phyloP scores from a whole-genome alignment of 208 protist genomes.

The Crithidia sp. region DNA sequence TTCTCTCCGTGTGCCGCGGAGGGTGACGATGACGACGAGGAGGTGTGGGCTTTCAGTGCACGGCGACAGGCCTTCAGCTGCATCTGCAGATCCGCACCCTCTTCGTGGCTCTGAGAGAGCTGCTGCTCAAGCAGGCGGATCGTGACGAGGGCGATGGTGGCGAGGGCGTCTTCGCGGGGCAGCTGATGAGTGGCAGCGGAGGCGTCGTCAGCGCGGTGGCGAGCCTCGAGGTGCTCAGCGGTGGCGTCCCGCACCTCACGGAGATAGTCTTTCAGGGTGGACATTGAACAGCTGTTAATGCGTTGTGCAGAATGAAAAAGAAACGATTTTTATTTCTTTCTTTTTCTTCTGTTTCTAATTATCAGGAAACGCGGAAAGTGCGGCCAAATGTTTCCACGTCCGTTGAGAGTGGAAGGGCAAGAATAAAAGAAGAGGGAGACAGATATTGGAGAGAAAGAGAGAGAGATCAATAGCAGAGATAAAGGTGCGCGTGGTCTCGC shows the following conservation, averaged over 20 bases:
- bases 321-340: neutral
- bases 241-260: slow-evolving; percentile 23
- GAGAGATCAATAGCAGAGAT: too few species aligned
- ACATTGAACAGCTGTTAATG: slow-evolving; percentile 9
- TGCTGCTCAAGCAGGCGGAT: slow-evolving; percentile 51
- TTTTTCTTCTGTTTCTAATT: too few species aligned
- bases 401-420: neutral
- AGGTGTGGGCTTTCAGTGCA: slow-evolving; percentile 36
- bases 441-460: neutral
- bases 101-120: neutral
- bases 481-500: too few species aligned
- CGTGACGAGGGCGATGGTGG: slow-evolving; percentile 45
- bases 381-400: neutral
- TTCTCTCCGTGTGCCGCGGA: slow-evolving; percentile 8
- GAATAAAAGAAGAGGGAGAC: slow-evolving; percentile 6
- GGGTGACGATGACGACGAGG: neutral
- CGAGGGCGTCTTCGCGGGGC: slow-evolving; percentile 37
- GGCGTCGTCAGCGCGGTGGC: slow-evolving; percentile 10
- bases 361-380: too few species aligned
- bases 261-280: slow-evolving; percentile 28
- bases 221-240: slow-evolving; percentile 26
- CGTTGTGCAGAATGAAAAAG: neutral
- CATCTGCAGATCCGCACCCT: slow-evolving; percentile 17
- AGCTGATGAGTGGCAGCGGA: slow-evolving; percentile 9
- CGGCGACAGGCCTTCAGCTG: slow-evolving; percentile 54